These are phyloP conservation scores for Excoecaria agallocha DNA, from an alignment of 345 rosid species.

Conservation along the genomic window DNA sequence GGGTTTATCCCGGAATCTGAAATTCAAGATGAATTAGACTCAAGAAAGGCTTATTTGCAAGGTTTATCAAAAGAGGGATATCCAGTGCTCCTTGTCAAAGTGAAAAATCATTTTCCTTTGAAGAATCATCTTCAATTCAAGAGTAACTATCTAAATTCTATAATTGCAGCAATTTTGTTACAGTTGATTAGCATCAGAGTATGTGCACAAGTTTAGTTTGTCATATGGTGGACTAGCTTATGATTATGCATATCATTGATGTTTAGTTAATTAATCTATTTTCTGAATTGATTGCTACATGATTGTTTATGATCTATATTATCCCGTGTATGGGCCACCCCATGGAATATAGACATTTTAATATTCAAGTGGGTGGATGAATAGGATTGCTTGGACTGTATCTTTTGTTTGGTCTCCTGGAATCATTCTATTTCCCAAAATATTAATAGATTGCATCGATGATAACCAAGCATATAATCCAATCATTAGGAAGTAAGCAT, in stretches of 20 bases:
- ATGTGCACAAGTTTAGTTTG: neutral
- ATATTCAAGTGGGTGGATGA: constrained; percentile 3
- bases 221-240: neutral
- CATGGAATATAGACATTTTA: constrained; percentile 1
- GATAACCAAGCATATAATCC: neutral
- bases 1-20: constrained; percentile 68
- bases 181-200: neutral
- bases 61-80: constrained; percentile 52
- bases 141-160: constrained; percentile 44
- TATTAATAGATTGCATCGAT: neutral
- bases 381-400: neutral
- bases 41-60: constrained; percentile 59
- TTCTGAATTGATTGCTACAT: constrained; percentile 2
- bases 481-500: neutral
- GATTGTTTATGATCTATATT: constrained; percentile 17
- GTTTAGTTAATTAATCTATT: too few relatives aligned
- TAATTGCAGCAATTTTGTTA: neutral
- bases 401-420: constrained; percentile 1
- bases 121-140: constrained; percentile 72
- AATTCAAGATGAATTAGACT: constrained; percentile 55
- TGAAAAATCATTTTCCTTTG: constrained; percentile 56
- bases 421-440: neutral
- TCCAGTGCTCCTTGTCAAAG: constrained; percentile 47
- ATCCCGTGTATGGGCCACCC: constrained; percentile 9
- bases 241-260: neutral